These are phyloP conservation scores for Rhodotorula diobovata DNA, from an alignment of 768 basidiomycete genomes.

Conservation along the genomic window DNA sequence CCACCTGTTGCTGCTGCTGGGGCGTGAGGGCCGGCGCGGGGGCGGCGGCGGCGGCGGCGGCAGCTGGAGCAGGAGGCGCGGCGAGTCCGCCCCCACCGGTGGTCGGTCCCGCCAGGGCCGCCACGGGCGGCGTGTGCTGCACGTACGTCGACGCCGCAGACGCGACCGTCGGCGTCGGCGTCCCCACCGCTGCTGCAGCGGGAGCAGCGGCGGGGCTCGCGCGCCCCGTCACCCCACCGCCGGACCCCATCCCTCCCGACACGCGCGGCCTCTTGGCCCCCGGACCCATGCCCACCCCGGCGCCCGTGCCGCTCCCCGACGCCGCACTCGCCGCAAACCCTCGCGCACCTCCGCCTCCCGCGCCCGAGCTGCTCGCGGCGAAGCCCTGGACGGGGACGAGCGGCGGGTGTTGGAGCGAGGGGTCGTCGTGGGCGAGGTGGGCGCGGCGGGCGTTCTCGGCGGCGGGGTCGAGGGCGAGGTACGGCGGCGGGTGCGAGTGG, in stretches of 20 bases:
- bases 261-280: too few species aligned
- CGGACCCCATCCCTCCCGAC: too few species aligned
- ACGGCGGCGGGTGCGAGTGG: constrained; percentile 22
- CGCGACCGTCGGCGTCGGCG: neutral
- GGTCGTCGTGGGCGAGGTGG: neutral
- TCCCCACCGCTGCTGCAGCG: too few species aligned
- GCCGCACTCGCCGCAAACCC: too few species aligned
- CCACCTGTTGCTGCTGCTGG: neutral
- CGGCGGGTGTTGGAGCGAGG: constrained; percentile 17
- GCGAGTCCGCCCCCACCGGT: neutral
- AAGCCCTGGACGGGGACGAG: neutral
- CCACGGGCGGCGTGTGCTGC: neutral
- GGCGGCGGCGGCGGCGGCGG: neutral
- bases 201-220: too few species aligned
- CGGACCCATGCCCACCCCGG: too few species aligned
- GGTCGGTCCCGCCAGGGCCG: too few species aligned
- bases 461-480: constrained; percentile 16
- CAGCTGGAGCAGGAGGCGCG: neutral
- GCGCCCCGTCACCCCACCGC: too few species aligned
- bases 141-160: too few species aligned
- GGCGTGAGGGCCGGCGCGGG: neutral
- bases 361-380: neutral
- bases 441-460: constrained; percentile 14
- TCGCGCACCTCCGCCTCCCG: too few species aligned
- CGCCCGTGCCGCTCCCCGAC: too few species aligned